phyloP scores from a whole-genome alignment of 2,329 filamentous ascomycete species.

The Arthrobotrys sinensis region DNA sequence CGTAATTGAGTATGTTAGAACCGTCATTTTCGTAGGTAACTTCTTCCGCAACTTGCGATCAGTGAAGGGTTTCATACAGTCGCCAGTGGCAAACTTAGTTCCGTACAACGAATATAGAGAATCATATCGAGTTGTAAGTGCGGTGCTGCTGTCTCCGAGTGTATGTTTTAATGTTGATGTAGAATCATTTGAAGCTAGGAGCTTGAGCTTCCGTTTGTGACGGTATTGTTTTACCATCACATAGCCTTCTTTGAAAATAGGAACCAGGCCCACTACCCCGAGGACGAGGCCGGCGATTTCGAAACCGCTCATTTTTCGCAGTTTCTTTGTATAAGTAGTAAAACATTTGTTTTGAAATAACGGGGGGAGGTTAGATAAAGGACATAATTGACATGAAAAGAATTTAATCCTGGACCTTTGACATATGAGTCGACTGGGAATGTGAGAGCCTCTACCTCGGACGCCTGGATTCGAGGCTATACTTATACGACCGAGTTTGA shows the following conservation, averaged over 20 bases:
- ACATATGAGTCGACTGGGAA: no score
- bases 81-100: background rate
- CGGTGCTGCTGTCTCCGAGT: slow-evolving; percentile 6
- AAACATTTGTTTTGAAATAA: no score
- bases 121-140: background rate
- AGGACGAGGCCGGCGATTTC: slow-evolving; percentile 17
- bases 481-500: no score
- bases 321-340: no score
- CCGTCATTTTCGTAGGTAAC: no score
- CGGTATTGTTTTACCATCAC: slow-evolving; percentile 11
- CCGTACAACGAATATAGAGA: background rate
- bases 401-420: no score
- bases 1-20: background rate
- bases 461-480: no score
- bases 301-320: slow-evolving; percentile 8
- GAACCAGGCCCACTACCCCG: slow-evolving; percentile 7
- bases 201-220: background rate
- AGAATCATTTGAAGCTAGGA: background rate
- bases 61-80: background rate
- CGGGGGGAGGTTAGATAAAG: no score
- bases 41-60: background rate
- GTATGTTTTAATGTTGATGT: background rate
- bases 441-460: no score
- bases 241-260: slow-evolving; percentile 25
- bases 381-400: no score